These are phyloP conservation scores for Zizania latifolia DNA, from an alignment of 176 grass and related monocot genomes.

Conservation along the genomic window DNA sequence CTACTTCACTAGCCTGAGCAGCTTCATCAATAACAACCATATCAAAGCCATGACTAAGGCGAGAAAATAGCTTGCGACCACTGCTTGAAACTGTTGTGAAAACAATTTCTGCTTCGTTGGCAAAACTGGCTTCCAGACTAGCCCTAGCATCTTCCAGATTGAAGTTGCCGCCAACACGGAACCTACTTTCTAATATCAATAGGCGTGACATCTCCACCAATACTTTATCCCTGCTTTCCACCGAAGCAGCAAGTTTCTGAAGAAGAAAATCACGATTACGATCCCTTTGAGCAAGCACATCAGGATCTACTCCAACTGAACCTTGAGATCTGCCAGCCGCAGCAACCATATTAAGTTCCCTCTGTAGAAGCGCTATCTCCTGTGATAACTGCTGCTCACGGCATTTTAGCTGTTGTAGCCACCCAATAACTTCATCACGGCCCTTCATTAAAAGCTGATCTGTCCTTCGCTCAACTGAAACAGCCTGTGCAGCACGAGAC, in stretches of 20 bases:
- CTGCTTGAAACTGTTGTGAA: constrained; percentile 99
- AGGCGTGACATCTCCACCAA: constrained; percentile 95
- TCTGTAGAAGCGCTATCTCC: constrained; percentile 64
- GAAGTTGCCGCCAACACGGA: constrained; percentile 73
- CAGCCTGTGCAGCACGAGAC: constrained; percentile 93
- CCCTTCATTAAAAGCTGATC: constrained; percentile 90
- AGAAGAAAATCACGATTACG: constrained; percentile 72
- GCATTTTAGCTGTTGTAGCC: constrained; percentile 86
- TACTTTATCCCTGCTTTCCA: constrained; percentile 93
- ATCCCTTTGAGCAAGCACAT: constrained; percentile 77
- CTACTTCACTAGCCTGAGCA: constrained; percentile 98
- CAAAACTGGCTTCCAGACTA: constrained; percentile 92
- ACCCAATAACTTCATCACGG: constrained; percentile 80
- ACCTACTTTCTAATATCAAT: constrained; percentile 79
- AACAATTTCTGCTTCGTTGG: constrained; percentile 99
- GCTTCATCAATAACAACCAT: constrained; percentile 99
- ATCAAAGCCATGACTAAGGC: constrained; percentile 95
- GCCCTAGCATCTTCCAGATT: constrained; percentile 94
- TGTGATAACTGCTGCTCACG: constrained; percentile 74
- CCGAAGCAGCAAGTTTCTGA: constrained; percentile 82
- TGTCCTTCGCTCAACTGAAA: constrained; percentile 97
- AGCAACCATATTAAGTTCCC: constrained; percentile 71
- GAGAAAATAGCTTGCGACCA: constrained; percentile 93
- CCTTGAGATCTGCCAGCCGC: constrained; percentile 82
- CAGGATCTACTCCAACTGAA: constrained; percentile 97